Evolutionary conservation across 1,284 basidiomycete genomes (phyloP).

Genomic region (Mycosarcoma mackinlayi): DNA sequence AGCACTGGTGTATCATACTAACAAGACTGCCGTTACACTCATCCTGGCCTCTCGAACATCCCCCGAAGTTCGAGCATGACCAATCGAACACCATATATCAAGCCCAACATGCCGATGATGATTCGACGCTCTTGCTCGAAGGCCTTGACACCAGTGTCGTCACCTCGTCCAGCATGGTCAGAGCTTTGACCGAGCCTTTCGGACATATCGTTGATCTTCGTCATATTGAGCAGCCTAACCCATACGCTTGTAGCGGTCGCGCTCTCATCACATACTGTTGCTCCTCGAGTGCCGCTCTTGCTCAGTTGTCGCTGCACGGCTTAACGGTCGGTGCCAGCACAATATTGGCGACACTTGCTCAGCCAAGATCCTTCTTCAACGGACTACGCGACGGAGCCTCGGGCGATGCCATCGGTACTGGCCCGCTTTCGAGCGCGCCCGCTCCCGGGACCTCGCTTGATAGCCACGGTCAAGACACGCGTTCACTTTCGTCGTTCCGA

Average conservation of each 20-base stretch:
- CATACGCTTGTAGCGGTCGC: neutral
- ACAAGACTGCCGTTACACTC: too few species aligned
- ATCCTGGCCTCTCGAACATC: neutral
- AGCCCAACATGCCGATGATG: neutral
- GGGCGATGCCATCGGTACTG: neutral
- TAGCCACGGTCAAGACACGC: neutral
- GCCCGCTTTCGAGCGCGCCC: neutral
- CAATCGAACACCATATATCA: neutral
- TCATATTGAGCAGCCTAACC: neutral
- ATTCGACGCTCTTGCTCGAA: conserved; percentile 12
- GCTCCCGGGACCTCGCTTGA: too few species aligned
- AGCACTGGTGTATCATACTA: too few species aligned
- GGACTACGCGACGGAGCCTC: neutral
- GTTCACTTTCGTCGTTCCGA: neutral
- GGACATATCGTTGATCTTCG: conserved; percentile 16
- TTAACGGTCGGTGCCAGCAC: conserved; percentile 16
- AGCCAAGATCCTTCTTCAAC: neutral
- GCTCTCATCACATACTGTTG: conserved; percentile 28
- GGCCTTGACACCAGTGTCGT: conserved; percentile 22
- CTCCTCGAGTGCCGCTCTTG: conserved; percentile 28
- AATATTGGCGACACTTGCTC: conserved; percentile 8
- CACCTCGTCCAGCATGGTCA: conserved; percentile 17
- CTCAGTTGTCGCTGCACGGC: conserved; percentile 21
- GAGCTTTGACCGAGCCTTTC: conserved; percentile 37
- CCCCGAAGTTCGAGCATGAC: neutral